phyloP scores from a whole-genome alignment of 331 rosid genomes.

The Acacia pycnantha region DNA sequence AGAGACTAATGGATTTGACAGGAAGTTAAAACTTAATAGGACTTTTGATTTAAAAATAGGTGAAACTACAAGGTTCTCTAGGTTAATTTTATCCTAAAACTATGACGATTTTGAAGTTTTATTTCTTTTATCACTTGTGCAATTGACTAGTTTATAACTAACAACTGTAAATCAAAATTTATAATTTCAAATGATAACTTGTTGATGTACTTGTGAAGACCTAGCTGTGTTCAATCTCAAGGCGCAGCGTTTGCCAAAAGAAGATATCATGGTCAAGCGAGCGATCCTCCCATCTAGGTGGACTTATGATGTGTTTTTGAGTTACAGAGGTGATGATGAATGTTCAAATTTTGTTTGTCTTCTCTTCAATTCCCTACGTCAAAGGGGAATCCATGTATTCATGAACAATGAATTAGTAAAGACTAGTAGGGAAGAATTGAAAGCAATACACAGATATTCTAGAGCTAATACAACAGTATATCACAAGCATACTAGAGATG shows the following conservation, averaged over 20 bases:
- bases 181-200: not conserved
- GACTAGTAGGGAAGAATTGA: not conserved
- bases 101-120: not conserved
- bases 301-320: conserved; percentile 29
- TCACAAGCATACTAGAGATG: too few species aligned
- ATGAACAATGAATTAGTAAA: not conserved
- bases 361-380: not conserved
- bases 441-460: too few species aligned
- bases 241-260: not conserved
- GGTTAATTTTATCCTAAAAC: not conserved
- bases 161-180: not conserved
- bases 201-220: not conserved
- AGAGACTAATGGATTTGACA: not conserved
- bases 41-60: too few species aligned
- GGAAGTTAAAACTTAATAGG: too few species aligned
- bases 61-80: not conserved
- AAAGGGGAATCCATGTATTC: not conserved
- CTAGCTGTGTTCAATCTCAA: not conserved
- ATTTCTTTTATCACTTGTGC: not conserved
- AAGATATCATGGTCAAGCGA: not conserved
- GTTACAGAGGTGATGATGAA: not conserved
- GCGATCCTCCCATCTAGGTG: not conserved
- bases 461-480: too few species aligned
- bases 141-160: not conserved
- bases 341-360: not conserved